Percentiles rank a stretch among this genome's conserved stretches.
Conservation (phyloP, 768 basidiomycete genomes). For the Neoboletus magnificus region DNA sequence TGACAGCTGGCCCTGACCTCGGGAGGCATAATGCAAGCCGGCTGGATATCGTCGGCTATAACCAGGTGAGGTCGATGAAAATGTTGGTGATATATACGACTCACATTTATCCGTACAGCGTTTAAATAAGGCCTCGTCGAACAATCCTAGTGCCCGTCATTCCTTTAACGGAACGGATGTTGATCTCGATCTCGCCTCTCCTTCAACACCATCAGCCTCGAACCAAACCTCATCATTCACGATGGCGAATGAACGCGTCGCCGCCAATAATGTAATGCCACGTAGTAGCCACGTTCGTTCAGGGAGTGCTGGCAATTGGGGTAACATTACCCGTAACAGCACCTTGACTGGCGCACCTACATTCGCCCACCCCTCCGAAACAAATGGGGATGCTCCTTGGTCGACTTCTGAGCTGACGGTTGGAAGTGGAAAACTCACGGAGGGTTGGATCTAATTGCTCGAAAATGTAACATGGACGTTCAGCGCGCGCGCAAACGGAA, state of each 20-base stretch:
- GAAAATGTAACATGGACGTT: slow-evolving; percentile 5
- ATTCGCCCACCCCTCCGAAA: slow-evolving; percentile 55
- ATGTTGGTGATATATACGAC: slow-evolving; percentile 3
- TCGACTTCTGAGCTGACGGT: slow-evolving; percentile 49
- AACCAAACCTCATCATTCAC: slow-evolving; percentile 41
- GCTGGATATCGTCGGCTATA: slow-evolving; percentile 70
- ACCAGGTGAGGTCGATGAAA: slow-evolving; percentile 47
- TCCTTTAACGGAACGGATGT: slow-evolving; percentile 74
- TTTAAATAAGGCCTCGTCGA: slow-evolving; percentile 45
- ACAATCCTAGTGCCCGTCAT: slow-evolving; percentile 57
- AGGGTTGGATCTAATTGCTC: slow-evolving; percentile 41
- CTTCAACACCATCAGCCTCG: slow-evolving; percentile 50
- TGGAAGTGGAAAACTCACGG: slow-evolving; percentile 50
- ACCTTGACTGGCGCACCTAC: slow-evolving; percentile 47
- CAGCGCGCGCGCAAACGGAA: slow-evolving; percentile 17
- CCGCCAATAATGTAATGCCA: slow-evolving; percentile 30
- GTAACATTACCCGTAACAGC: slow-evolving; percentile 52
- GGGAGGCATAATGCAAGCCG: slow-evolving; percentile 72
- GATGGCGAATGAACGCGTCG: slow-evolving; percentile 38
- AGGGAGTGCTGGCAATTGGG: slow-evolving; percentile 83
- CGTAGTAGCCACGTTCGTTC: slow-evolving; percentile 70
- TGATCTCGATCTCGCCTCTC: slow-evolving; percentile 55
- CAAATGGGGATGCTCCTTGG: slow-evolving; percentile 57
- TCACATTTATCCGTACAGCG: slow-evolving; percentile 35
- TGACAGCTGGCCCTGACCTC: slow-evolving; percentile 83